These are phyloP conservation scores for Pontederia crassipes DNA, from an alignment of 176 grass and related monocot species.

Conservation along the genomic window DNA sequence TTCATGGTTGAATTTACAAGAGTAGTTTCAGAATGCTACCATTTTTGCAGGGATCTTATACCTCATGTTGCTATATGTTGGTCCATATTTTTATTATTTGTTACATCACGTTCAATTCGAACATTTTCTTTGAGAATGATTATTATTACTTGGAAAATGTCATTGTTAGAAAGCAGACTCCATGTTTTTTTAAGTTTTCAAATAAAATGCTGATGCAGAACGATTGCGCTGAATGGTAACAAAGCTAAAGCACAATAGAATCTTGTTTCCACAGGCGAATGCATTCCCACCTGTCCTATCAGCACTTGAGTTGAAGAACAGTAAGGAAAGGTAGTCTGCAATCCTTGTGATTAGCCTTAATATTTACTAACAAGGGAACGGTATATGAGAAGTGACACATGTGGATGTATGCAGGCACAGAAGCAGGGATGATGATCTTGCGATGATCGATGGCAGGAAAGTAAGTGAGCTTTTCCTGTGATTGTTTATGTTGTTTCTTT, in stretches of 20 bases:
- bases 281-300: conserved; percentile 15
- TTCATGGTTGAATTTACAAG: no score
- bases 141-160: no score
- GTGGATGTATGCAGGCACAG: conserved; percentile 5
- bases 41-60: no score
- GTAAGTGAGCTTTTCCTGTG: neutral
- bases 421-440: conserved; percentile 8
- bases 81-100: no score
- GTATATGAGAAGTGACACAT: neutral
- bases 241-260: neutral
- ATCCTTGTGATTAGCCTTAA: neutral
- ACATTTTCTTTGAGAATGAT: no score
- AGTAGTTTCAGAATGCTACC: no score
- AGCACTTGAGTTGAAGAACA: conserved; percentile 25
- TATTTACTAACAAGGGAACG: neutral
- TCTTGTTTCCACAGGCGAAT: conserved; percentile 22
- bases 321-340: conserved; percentile 43
- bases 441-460: conserved; percentile 14
- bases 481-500: neutral
- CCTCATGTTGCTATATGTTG: no score
- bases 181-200: no score
- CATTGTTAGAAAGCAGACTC: neutral
- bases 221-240: neutral
- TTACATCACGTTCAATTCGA: no score
- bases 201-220: no score